A percentile compares a stretch with the other conserved stretches of the same genome.
Conservation (phyloP, 495 filamentous ascomycete genomes). For the Daldinia decipiens region DNA sequence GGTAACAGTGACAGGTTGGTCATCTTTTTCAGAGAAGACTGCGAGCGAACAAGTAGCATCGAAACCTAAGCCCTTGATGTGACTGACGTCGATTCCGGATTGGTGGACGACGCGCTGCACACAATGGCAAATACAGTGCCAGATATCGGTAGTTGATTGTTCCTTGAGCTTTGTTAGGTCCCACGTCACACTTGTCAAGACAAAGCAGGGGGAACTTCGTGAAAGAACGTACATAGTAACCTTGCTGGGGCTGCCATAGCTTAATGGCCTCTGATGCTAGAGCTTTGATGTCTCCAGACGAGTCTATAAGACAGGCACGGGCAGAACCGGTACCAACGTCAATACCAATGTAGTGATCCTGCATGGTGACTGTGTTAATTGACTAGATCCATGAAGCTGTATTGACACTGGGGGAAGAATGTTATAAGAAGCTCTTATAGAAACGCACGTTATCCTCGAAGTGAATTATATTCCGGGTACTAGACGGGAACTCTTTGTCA, state of each 20-base stretch:
- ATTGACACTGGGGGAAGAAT: background rate
- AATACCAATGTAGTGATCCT: conserved; percentile 83
- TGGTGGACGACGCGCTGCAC: conserved; percentile 81
- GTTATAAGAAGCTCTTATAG: conserved; percentile 6
- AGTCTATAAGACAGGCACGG: conserved; percentile 92
- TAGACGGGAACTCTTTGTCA: conserved; percentile 33
- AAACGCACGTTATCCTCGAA: conserved; percentile 41
- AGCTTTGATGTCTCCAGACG: conserved; percentile 89
- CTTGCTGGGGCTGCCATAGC: conserved; percentile 90
- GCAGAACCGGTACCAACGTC: conserved; percentile 97
- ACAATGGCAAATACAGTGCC: conserved; percentile 86
- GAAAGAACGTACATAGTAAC: conserved; percentile 75
- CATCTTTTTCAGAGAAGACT: conserved; percentile 87
- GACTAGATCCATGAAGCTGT: conserved; percentile 10
- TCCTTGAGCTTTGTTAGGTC: conserved; percentile 65
- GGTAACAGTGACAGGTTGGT: conserved; percentile 89
- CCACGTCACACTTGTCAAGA: conserved; percentile 5
- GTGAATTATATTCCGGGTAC: conserved; percentile 43
- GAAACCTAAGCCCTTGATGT: conserved; percentile 89
- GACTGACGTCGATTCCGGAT: conserved; percentile 75
- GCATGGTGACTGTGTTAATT: conserved; percentile 41
- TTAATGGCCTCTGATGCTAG: conserved; percentile 90
- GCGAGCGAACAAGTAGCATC: conserved; percentile 96
- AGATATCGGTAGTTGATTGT: conserved; percentile 98
- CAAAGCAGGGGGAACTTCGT: conserved; percentile 21